A percentile compares a stretch with the other conserved stretches of the same genome.
Evolutionary conservation across 2,329 filamentous ascomycete genomes (phyloP).

Genomic region (Xylariomycetidae sp.): DNA sequence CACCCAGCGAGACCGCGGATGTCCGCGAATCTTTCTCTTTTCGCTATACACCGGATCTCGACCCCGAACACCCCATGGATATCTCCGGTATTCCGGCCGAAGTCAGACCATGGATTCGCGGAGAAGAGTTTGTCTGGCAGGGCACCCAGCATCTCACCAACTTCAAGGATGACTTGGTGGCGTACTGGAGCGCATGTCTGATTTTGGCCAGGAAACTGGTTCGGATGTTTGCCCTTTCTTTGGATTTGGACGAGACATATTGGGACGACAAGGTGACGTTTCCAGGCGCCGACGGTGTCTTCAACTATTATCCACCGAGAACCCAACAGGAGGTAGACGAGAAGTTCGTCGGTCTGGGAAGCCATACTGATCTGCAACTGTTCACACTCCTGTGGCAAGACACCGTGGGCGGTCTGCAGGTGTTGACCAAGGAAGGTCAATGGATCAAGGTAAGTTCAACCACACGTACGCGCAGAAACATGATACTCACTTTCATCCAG

Average conservation of each 20-base stretch:
- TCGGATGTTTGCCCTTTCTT: slow-evolving; percentile 46
- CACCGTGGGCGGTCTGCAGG: slow-evolving; percentile 34
- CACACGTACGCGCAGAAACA: not conserved
- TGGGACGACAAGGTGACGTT: slow-evolving; percentile 49
- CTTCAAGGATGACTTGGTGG: slow-evolving; percentile 40
- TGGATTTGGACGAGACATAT: slow-evolving; percentile 46
- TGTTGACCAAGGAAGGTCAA: slow-evolving; percentile 35
- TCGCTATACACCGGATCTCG: slow-evolving; percentile 46
- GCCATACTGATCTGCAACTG: slow-evolving; percentile 48
- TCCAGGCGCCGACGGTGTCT: slow-evolving; percentile 38
- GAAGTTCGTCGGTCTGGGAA: slow-evolving; percentile 36
- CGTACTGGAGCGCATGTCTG: slow-evolving; percentile 44
- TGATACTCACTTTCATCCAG: slow-evolving; percentile 10
- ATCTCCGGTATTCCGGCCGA: slow-evolving; percentile 36
- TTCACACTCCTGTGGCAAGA: slow-evolving; percentile 47
- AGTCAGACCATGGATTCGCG: slow-evolving; percentile 34
- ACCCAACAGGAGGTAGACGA: slow-evolving; percentile 16
- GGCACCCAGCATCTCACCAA: slow-evolving; percentile 39
- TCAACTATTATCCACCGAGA: slow-evolving; percentile 36
- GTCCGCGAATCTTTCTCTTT: slow-evolving; percentile 46
- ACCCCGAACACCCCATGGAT: slow-evolving; percentile 37
- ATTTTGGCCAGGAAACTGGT: slow-evolving; percentile 45
- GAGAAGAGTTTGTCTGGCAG: slow-evolving; percentile 48
- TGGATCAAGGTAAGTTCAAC: slow-evolving; percentile 32
- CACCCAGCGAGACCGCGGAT: slow-evolving; percentile 43